Conservation (phyloP, 345 rosid species). For the Gossypium raimondii region DNA sequence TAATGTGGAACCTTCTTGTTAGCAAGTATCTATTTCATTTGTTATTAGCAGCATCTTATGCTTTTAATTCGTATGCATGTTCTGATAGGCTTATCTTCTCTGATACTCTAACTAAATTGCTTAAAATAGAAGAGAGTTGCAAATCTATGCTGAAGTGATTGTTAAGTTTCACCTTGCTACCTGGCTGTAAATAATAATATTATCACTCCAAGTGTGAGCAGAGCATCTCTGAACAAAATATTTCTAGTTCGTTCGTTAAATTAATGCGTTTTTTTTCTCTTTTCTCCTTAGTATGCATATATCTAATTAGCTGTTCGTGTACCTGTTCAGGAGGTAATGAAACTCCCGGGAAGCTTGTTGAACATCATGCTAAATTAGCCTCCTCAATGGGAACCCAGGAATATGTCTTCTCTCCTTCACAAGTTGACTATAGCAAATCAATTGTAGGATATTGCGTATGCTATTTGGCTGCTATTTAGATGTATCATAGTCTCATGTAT, state of each 20-base stretch:
- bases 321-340: conserved; percentile 43
- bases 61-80: not conserved
- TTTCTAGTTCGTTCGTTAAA: not conserved
- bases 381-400: conserved; percentile 45
- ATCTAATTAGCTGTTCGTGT: conserved; percentile 14
- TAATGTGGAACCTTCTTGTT: not conserved
- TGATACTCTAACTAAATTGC: conserved; percentile 4
- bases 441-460: conserved; percentile 27
- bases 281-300: not conserved
- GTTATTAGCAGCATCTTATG: not conserved
- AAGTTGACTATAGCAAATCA: conserved; percentile 37
- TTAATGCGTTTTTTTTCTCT: not conserved
- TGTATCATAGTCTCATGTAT: conserved; percentile 18
- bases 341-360: conserved; percentile 33
- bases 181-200: not conserved
- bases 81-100: not conserved
- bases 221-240: not conserved
- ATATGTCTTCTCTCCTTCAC: conserved; percentile 40
- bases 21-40: not conserved
- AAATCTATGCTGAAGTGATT: not conserved
- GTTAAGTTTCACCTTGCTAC: not conserved
- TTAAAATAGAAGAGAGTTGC: not conserved
- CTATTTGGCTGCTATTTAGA: not conserved
- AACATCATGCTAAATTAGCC: conserved; percentile 33
- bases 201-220: not conserved